Conservation (phyloP, 768 basidiomycete genomes). For the Phanerodontia chrysosporium region DNA sequence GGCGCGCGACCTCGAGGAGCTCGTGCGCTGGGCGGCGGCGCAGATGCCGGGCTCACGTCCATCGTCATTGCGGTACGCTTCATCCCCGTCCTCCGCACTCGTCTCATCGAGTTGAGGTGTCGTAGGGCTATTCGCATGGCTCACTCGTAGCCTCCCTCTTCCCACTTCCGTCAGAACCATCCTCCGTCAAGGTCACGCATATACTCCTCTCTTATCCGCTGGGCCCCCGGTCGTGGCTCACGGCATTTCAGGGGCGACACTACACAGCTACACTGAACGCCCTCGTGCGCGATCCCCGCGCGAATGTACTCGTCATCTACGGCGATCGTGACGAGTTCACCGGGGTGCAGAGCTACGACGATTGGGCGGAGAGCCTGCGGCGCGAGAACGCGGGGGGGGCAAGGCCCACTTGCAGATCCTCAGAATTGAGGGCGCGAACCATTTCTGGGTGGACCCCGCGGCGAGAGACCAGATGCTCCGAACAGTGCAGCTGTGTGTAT, state of each 20-base stretch:
- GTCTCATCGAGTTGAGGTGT: not conserved
- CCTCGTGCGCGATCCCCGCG: conserved; percentile 41
- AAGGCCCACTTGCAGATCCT: conserved; percentile 27
- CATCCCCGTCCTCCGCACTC: not conserved
- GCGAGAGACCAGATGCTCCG: conserved; percentile 11
- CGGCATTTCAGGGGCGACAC: conserved; percentile 55
- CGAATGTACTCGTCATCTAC: conserved; percentile 58
- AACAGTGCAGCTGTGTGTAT: conserved; percentile 15
- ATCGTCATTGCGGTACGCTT: conserved; percentile 60
- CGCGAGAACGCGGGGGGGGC: conserved; percentile 14
- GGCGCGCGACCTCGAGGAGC: conserved; percentile 60
- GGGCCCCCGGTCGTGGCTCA: conserved; percentile 61
- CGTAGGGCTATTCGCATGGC: conserved; percentile 80
- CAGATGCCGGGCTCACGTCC: conserved; percentile 39
- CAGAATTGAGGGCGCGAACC: conserved; percentile 47
- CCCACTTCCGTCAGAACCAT: conserved; percentile 43
- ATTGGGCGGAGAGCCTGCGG: conserved; percentile 46
- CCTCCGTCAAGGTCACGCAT: conserved; percentile 49
- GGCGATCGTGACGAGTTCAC: conserved; percentile 77
- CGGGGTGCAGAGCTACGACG: conserved; percentile 43
- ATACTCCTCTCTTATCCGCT: conserved; percentile 77
- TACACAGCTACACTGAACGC: conserved; percentile 50
- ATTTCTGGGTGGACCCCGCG: conserved; percentile 56
- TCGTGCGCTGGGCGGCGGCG: conserved; percentile 52
- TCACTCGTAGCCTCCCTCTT: conserved; percentile 68